Conservation (phyloP, 371 early-diverging fungal genomes). For the Mucor saturninus region DNA sequence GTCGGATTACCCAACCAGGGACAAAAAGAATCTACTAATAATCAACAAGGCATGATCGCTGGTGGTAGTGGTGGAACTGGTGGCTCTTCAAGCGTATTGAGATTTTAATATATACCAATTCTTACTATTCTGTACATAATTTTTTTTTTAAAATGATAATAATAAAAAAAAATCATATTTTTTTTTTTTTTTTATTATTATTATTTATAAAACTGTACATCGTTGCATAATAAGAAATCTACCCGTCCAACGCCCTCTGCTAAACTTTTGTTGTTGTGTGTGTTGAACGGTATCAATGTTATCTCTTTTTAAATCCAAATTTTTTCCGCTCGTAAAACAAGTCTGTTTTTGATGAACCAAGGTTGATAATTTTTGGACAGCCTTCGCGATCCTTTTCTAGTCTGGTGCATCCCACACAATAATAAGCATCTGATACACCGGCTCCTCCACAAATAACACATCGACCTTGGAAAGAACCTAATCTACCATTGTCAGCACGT, state of each 20-base stretch:
- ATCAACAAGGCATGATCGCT: constrained; percentile 33
- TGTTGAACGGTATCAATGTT: constrained; percentile 16
- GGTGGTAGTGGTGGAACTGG: constrained; percentile 17
- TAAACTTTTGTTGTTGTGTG: not conserved
- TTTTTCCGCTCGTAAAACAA: constrained; percentile 95
- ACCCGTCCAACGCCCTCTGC: not conserved
- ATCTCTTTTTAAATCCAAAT: constrained; percentile 79
- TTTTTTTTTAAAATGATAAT: not conserved
- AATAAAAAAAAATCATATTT: too few species aligned
- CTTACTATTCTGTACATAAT: constrained; percentile 16
- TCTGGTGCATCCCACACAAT: constrained; percentile 91
- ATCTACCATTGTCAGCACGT: not conserved
- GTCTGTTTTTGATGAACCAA: constrained; percentile 86
- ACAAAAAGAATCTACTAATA: constrained; percentile 20
- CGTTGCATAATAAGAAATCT: not conserved
- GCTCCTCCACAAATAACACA: constrained; percentile 93
- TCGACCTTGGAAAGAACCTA: constrained; percentile 77
- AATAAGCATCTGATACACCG: constrained; percentile 96
- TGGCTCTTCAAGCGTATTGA: constrained; percentile 31
- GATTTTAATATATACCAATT: constrained; percentile 22
- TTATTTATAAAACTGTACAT: constrained; percentile 1
- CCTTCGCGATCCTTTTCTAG: constrained; percentile 97
- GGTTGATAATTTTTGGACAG: constrained; percentile 94
- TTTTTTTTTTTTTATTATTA: not conserved
- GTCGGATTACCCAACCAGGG: constrained; percentile 19